Percentiles rank a stretch among this genome's conserved stretches.
Evolutionary conservation across 192 early-diverging fungal genomes (phyloP).

Genomic region (Backusella liffmaniae): DNA sequence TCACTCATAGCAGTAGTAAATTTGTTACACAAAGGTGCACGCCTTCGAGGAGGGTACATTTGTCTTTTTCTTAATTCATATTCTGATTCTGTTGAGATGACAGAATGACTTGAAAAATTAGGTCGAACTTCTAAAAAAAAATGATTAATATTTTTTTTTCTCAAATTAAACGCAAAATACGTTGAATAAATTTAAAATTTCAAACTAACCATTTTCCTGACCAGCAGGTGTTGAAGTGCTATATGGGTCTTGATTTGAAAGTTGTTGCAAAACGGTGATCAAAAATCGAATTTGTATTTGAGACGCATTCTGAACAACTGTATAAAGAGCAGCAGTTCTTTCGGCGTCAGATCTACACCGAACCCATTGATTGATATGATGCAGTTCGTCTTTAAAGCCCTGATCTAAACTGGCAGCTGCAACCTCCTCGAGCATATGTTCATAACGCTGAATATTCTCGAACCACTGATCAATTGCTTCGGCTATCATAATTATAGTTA

Average conservation of each 20-base stretch:
- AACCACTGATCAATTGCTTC: constrained; percentile 88
- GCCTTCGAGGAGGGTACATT: constrained; percentile 7
- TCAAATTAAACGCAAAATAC: background rate
- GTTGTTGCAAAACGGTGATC: constrained; percentile 89
- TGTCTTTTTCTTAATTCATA: constrained; percentile 29
- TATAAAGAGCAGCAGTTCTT: constrained; percentile 89
- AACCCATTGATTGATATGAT: constrained; percentile 95
- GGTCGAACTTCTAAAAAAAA: background rate
- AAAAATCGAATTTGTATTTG: constrained; percentile 94
- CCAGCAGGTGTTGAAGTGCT: constrained; percentile 48
- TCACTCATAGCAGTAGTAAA: constrained; percentile 27
- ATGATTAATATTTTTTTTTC: background rate
- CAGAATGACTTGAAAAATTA: constrained; percentile 12
- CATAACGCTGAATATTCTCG: constrained; percentile 88
- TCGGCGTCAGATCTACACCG: constrained; percentile 86
- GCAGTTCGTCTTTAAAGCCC: constrained; percentile 86
- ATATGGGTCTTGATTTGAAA: constrained; percentile 81
- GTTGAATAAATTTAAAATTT: background rate
- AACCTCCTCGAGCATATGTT: constrained; percentile 91
- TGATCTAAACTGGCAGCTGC: constrained; percentile 76
- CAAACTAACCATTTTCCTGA: constrained; percentile 47
- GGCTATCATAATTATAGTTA: constrained; percentile 20
- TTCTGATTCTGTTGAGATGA: constrained; percentile 27
- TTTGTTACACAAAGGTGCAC: constrained; percentile 2
- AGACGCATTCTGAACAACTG: constrained; percentile 85